These are phyloP conservation scores for Strigomonas galati DNA, from an alignment of 208 protist genomes.

Conservation along the genomic window DNA sequence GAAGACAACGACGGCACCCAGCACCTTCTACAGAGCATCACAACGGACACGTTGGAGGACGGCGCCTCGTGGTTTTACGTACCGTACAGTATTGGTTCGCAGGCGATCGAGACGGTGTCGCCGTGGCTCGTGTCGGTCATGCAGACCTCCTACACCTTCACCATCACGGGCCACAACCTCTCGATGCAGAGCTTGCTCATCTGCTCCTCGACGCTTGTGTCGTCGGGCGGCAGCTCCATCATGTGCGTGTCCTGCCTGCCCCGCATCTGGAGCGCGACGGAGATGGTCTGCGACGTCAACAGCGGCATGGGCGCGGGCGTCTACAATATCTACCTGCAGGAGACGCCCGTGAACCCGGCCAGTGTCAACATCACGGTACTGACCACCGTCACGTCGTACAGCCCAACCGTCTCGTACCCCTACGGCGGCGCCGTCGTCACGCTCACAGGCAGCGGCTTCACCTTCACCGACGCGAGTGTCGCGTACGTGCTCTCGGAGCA, in stretches of 20 bases:
- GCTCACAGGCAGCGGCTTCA: slow-evolving; percentile 20
- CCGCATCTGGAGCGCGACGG: slow-evolving; percentile 10
- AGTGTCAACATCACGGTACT: slow-evolving; percentile 20
- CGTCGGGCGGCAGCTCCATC: background rate
- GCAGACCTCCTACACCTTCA: slow-evolving; percentile 21
- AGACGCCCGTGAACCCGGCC: slow-evolving; percentile 17
- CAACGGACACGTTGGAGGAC: slow-evolving; percentile 12
- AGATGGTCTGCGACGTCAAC: slow-evolving; percentile 22
- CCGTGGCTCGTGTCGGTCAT: slow-evolving; percentile 28
- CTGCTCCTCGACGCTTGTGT: slow-evolving; percentile 16
- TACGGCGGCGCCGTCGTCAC: slow-evolving; percentile 25
- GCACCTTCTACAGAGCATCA: slow-evolving; percentile 23
- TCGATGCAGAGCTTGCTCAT: slow-evolving; percentile 21
- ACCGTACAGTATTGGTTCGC: slow-evolving; percentile 16
- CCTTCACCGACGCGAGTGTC: background rate
- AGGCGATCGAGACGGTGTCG: slow-evolving; percentile 15
- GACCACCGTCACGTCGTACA: slow-evolving; percentile 3
- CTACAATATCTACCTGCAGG: slow-evolving; percentile 28
- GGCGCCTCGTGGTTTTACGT: slow-evolving; percentile 22
- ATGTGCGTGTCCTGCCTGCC: slow-evolving; percentile 25
- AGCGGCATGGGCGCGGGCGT: slow-evolving; percentile 10
- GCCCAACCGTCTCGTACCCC: slow-evolving; percentile 24
- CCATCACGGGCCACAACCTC: slow-evolving; percentile 20
- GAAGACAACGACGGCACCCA: background rate
- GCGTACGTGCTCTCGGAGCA: background rate